phyloP scores from a whole-genome alignment of 495 filamentous ascomycete species.

The Xylaria palmicola region DNA sequence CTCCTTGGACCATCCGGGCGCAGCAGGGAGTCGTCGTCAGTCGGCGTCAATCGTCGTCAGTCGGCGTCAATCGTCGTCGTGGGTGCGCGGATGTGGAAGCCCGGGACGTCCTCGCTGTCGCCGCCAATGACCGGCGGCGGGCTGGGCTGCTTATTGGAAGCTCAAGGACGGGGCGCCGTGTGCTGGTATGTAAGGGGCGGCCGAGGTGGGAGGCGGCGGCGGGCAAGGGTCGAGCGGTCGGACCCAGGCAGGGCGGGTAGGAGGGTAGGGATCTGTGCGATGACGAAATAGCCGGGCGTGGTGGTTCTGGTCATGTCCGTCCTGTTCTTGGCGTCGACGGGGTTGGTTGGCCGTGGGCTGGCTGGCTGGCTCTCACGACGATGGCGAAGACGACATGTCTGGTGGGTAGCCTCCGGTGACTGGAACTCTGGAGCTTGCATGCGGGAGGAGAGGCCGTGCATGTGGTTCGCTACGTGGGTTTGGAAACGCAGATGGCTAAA shows the following conservation, averaged over 20 bases:
- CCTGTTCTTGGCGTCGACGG: neutral
- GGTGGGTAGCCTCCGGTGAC: neutral
- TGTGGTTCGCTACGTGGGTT: neutral
- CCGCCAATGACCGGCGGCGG: neutral
- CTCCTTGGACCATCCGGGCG: constrained; percentile 6
- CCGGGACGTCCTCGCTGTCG: too few species aligned
- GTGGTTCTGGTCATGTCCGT: neutral
- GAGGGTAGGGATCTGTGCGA: constrained; percentile 8
- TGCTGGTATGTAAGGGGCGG: neutral
- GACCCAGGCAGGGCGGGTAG: neutral
- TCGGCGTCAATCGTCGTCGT: too few species aligned
- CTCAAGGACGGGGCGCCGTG: neutral
- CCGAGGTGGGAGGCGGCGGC: neutral
- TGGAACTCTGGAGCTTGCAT: neutral
- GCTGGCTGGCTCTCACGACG: too few species aligned
- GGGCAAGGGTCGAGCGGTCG: neutral
- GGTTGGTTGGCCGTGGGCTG: neutral
- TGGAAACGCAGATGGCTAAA: neutral
- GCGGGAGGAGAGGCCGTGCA: neutral
- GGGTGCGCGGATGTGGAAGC: too few species aligned
- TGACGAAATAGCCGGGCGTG: constrained; percentile 7
- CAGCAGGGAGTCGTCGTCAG: neutral
- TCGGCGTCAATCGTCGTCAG: too few species aligned
- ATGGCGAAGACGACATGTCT: too few species aligned
- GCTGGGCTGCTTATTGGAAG: neutral